These are phyloP conservation scores for Hypoxylon sp. DNA, from an alignment of 2,329 filamentous ascomycete species.

Conservation along the genomic window DNA sequence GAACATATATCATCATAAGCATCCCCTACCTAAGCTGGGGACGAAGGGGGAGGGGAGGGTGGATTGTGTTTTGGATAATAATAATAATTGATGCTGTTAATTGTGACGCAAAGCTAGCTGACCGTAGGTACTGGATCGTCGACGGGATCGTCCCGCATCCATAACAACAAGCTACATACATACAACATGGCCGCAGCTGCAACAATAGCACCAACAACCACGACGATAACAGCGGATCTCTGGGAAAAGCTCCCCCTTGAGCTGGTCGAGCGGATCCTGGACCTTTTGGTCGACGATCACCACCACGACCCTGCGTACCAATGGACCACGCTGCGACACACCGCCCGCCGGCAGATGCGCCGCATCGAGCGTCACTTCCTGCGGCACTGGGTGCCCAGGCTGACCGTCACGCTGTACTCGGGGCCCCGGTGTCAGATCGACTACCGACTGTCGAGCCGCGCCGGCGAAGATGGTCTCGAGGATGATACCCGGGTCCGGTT, in stretches of 20 bases:
- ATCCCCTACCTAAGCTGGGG: constrained; percentile 2
- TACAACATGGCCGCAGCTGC: too few species aligned
- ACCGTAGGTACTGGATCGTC: too few species aligned
- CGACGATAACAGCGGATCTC: constrained; percentile 11
- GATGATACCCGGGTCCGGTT: constrained; percentile 20
- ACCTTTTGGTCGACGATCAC: constrained; percentile 26
- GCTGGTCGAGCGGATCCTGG: constrained; percentile 33
- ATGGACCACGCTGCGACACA: constrained; percentile 33
- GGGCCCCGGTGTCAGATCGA: constrained; percentile 34
- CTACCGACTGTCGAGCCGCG: constrained; percentile 14
- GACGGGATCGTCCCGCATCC: constrained; percentile 7
- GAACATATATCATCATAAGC: constrained; percentile 21
- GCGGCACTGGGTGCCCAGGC: constrained; percentile 27
- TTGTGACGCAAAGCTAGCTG: too few species aligned
- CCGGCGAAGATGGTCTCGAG: not conserved
- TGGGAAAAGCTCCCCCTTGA: constrained; percentile 31
- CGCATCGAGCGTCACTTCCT: constrained; percentile 31
- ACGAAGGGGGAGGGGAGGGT: not conserved
- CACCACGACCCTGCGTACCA: constrained; percentile 33
- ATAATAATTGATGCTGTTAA: constrained; percentile 11
- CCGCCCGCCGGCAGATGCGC: constrained; percentile 25
- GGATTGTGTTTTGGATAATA: constrained; percentile 4
- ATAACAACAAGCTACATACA: too few species aligned
- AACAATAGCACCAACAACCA: too few species aligned
- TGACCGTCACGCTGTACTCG: constrained; percentile 34